A percentile compares a stretch with the other conserved stretches of the same genome.
phyloP scores from a whole-genome alignment of 2,329 filamentous ascomycete species.

The Alternaria gansuensis region DNA sequence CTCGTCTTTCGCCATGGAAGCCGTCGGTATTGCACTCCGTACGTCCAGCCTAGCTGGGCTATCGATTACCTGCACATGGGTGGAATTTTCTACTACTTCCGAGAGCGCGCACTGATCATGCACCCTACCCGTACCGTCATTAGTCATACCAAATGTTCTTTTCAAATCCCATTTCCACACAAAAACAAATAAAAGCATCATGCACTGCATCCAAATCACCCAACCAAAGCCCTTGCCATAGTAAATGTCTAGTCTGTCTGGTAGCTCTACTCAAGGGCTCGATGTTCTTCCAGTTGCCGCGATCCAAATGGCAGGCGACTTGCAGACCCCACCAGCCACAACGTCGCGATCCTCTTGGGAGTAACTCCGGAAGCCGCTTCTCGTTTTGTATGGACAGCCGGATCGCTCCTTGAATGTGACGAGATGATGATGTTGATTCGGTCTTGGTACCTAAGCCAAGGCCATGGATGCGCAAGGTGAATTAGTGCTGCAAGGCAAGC shows the following conservation, averaged over 20 bases:
- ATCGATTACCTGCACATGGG: constrained; percentile 2
- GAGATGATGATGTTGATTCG: constrained; percentile 11
- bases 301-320: background rate
- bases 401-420: constrained; percentile 11
- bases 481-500: constrained; percentile 26
- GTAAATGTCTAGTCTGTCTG: background rate
- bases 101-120: background rate
- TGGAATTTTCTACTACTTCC: background rate
- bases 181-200: background rate
- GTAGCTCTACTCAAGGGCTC: background rate
- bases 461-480: constrained; percentile 5
- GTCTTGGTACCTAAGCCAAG: constrained; percentile 17
- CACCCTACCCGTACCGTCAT: background rate
- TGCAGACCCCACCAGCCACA: constrained; percentile 14
- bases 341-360: background rate
- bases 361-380: constrained; percentile 16
- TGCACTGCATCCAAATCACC: background rate
- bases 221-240: constrained; percentile 8
- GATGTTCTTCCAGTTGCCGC: background rate
- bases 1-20: constrained; percentile 26
- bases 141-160: constrained; percentile 5
- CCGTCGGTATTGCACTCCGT: constrained; percentile 24
- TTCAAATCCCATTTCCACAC: background rate
- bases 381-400: constrained; percentile 7
- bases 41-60: background rate